Conservation (phyloP, 2,329 filamentous ascomycete species). For the Aspergillus fijiensis region DNA sequence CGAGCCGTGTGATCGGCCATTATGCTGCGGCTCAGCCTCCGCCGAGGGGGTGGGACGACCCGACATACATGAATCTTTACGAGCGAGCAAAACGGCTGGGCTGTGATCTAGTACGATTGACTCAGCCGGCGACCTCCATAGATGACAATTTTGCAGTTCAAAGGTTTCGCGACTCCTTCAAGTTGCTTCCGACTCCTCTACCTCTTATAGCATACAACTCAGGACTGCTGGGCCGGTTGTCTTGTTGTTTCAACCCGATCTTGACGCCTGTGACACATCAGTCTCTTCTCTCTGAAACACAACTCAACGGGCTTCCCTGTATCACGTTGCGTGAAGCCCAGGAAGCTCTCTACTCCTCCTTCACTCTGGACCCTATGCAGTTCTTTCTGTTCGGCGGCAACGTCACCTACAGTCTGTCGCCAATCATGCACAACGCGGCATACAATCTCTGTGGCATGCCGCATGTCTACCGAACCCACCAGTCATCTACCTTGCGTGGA, state of each 20-base stretch:
- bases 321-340: slow-evolving; percentile 65
- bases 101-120: slow-evolving; percentile 63
- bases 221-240: slow-evolving; percentile 61
- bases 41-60: slow-evolving; percentile 56
- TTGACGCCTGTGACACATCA: slow-evolving; percentile 61
- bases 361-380: slow-evolving; percentile 67
- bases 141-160: slow-evolving; percentile 64
- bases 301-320: slow-evolving; percentile 46
- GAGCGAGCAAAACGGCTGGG: slow-evolving; percentile 57
- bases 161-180: slow-evolving; percentile 54
- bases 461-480: slow-evolving; percentile 65
- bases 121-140: slow-evolving; percentile 56
- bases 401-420: slow-evolving; percentile 70
- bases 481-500: slow-evolving; percentile 61
- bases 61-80: slow-evolving; percentile 58
- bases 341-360: slow-evolving; percentile 64
- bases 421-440: slow-evolving; percentile 74
- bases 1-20: slow-evolving; percentile 63
- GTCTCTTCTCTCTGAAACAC: slow-evolving; percentile 45
- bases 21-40: slow-evolving; percentile 46
- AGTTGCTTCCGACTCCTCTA: slow-evolving; percentile 42
- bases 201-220: slow-evolving; percentile 66
- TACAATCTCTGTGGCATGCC: slow-evolving; percentile 66
- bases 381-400: slow-evolving; percentile 74
- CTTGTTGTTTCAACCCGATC: slow-evolving; percentile 65